phyloP scores from a whole-genome alignment of 1,284 basidiomycete genomes.

The Naganishia sp. region DNA sequence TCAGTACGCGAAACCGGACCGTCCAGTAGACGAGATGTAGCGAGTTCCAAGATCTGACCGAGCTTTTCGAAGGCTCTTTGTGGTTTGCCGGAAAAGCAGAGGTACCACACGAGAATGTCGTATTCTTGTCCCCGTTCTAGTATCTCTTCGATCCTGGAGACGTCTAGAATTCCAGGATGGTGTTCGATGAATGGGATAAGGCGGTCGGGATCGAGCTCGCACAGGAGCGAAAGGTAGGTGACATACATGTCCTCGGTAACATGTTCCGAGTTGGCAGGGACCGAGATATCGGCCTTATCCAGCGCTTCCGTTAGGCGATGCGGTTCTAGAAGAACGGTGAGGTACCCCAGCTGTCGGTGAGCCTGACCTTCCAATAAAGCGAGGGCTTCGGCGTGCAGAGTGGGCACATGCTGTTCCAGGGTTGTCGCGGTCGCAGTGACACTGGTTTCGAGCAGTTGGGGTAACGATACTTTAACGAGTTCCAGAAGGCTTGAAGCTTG shows the following conservation, averaged over 20 bases:
- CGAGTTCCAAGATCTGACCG: constrained; percentile 62
- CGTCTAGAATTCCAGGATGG: constrained; percentile 63
- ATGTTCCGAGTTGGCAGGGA: constrained; percentile 55
- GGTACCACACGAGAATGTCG: constrained; percentile 80
- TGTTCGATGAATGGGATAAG: constrained; percentile 69
- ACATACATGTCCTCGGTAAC: constrained; percentile 58
- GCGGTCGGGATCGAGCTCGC: constrained; percentile 65
- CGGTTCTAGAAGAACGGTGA: constrained; percentile 72
- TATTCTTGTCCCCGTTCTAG: constrained; percentile 65
- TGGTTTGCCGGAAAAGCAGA: constrained; percentile 67
- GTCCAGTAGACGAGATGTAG: not conserved
- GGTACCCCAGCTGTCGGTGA: constrained; percentile 71
- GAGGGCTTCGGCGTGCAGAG: constrained; percentile 61
- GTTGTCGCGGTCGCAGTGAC: constrained; percentile 69
- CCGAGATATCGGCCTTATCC: constrained; percentile 25
- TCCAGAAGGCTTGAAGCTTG: constrained; percentile 59
- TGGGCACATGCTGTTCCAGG: constrained; percentile 69
- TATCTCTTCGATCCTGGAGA: constrained; percentile 61
- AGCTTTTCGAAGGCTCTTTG: constrained; percentile 68
- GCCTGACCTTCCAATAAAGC: constrained; percentile 48
- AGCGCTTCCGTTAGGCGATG: constrained; percentile 54
- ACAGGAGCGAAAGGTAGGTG: constrained; percentile 71
- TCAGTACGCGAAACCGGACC: not conserved
- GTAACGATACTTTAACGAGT: constrained; percentile 63
- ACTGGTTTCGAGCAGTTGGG: constrained; percentile 65